These are phyloP conservation scores for Neckera pumila DNA, from an alignment of 225 moss, liverwort and hornwort genomes.

Conservation along the genomic window DNA sequence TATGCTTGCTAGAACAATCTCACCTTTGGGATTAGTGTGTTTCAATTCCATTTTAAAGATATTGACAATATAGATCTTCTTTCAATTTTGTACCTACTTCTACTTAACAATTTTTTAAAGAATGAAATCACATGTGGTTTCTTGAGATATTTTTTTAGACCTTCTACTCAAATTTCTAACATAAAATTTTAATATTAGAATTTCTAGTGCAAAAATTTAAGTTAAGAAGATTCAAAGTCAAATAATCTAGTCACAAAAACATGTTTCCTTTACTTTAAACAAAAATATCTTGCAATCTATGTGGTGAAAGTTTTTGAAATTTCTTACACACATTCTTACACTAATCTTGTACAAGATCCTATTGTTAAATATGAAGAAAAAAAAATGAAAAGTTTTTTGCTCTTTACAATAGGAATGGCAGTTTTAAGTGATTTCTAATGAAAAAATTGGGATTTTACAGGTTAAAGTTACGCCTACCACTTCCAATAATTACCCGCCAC, in stretches of 20 bases:
- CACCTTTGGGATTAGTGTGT: fast-evolving
- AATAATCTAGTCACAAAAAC: not conserved
- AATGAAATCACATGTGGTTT: not conserved
- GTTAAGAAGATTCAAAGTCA: not conserved
- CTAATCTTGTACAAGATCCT: not conserved
- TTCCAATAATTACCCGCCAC: fast-evolving
- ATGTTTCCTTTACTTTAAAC: fast-evolving
- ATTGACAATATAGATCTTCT: too few species aligned
- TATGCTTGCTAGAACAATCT: not conserved
- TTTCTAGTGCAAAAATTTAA: too few species aligned
- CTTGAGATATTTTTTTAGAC: fast-evolving
- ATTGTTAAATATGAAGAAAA: not conserved
- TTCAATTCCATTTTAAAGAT: not conserved
- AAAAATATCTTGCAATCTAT: not conserved
- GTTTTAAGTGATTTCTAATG: not conserved
- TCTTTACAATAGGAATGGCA: not conserved
- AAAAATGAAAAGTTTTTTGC: fast-evolving
- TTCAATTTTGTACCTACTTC: not conserved
- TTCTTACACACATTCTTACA: not conserved
- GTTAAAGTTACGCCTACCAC: not conserved
- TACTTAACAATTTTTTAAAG: too few species aligned
- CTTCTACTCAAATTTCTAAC: not conserved
- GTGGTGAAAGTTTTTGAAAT: fast-evolving
- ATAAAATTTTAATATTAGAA: not conserved
- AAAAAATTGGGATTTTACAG: not conserved